Evolutionary conservation across 441 rosid species (phyloP).

Genomic region (Populus hybrid): DNA sequence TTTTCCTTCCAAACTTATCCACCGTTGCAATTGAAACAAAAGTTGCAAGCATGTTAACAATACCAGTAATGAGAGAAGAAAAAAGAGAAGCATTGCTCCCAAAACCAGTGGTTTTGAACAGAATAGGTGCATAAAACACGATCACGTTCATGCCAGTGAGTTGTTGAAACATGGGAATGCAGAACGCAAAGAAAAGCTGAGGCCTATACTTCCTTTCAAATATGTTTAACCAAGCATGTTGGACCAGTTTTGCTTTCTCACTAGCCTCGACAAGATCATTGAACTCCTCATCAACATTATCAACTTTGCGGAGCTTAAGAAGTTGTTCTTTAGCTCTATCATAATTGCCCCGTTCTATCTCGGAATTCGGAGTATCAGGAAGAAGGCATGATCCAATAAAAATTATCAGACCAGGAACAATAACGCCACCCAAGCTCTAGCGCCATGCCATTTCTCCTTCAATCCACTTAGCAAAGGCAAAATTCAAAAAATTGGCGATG

Average conservation of each 20-base stretch:
- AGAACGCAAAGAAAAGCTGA: conserved; percentile 1
- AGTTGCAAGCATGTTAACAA: neutral
- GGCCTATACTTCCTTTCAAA: conserved; percentile 8
- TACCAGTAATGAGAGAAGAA: neutral
- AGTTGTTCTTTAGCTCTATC: conserved; percentile 9
- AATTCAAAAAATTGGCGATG: conserved; percentile 39
- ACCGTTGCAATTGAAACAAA: neutral
- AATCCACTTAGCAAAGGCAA: conserved; percentile 13
- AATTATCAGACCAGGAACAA: conserved; percentile 5
- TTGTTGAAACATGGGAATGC: conserved; percentile 11
- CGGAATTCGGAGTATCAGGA: conserved; percentile 20
- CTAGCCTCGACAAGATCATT: conserved; percentile 12
- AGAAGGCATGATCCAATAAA: neutral
- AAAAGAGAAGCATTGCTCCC: conserved; percentile 14
- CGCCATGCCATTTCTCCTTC: conserved; percentile 42
- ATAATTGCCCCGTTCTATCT: neutral
- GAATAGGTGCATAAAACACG: conserved; percentile 16
- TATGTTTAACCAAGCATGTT: neutral
- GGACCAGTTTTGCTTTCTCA: neutral
- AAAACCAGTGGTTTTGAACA: conserved; percentile 15
- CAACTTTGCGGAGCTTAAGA: neutral
- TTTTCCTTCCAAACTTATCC: conserved; percentile 13
- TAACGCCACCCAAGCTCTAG: conserved; percentile 39
- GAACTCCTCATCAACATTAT: conserved; percentile 14
- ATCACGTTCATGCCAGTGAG: neutral